Evolutionary conservation across 352 stramenopile genomes (phyloP), one percentile per base, ranked within the genome.

Genomic region (Globisporangium middletonii): DNA sequence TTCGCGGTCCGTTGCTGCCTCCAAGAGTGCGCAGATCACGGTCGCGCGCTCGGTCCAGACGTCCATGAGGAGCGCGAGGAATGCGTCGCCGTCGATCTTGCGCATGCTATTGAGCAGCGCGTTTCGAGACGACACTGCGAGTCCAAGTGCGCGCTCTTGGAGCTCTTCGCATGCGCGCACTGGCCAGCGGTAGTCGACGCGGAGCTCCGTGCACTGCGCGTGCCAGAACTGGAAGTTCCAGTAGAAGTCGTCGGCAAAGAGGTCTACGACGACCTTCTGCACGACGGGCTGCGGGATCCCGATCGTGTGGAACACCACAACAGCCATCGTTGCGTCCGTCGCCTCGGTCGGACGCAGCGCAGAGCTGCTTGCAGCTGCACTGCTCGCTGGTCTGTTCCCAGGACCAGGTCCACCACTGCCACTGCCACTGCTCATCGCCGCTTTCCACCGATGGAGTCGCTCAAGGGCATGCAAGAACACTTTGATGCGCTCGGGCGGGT

Each of bases 151-250:
- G 9, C 73, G 74, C 48, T 87, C 73, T n/a, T 90, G 73, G n/a
- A 93, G 65, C 57, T 91, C 79, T 4, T 73, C 57, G 37, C 73
- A 67, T n/a, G 83, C 68, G 9, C 46, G 57, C 6, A 35, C 8
- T 2, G 80, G 79, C 83, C 83, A 93, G 23, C 62, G 57, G 46
- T 70, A 83, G 28, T 74, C 55, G 38, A 91, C 62, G 44, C 60
- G 54, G 18, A 93, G 67, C 59, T 93, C 83, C 16, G 59, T 61
- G 69, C 76, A 88, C 18, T 79, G 74, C 35, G 67, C 61, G 47
- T 78, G 52, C 73, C 82, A 88, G 64, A 91, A 93, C 49, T 79
- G 65, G 45, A 91, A 87, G 55, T 86, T 83, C 83, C 83, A 93
- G 63, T 83, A 89, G 58, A 74, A 86, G 30, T 90, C 83, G 19